Base-by-base conservation (phyloP, 2,329 filamentous ascomycete species). In the Penicillium sp. region DNA sequence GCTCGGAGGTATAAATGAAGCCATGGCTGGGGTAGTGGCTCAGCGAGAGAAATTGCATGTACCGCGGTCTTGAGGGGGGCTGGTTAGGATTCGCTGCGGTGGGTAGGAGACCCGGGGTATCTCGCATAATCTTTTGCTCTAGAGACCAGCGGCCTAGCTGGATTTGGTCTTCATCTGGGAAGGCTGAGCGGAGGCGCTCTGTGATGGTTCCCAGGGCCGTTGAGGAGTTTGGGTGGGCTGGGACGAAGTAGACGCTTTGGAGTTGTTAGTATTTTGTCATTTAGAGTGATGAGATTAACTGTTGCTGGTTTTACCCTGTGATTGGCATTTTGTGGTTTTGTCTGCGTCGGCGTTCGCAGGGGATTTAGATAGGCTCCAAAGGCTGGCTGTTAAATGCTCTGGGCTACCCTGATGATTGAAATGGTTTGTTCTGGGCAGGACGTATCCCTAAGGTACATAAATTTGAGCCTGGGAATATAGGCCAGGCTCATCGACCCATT, bases 51-150 rank as follows among this genome's bases (percentile, higher is more conserved):
- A 77, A 74, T 51, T 78, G 75, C 67, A 77, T 72, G 49, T 71
- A 76, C 21, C 72, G 70, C 4, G 74, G 69, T 18, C 65, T 67
- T 5, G 61, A 40, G 34, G 67, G 61, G 2, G 65, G 67, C 19
- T 70, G 64, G 23, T 67, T 66, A 19, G 62, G 56, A 31, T 62
- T 65, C 5, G 66, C 60, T n/a, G 71, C 69, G 13, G 68, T 62
- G 0, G 74, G 70, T 8, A 77, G 60, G 36, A 73, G 70, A 7
- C 72, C 74, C 6, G 73, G 74, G 0, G 75, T 77, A 51, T 77
- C 75, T 45, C 73, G 68, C 65, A 77, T 71, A 8, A 77, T 63
- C 50, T 74, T 76, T 55, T 77, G 75, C 37, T 76, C 73, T 23
- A 78, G 63, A 4, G 60, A 65, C 75, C 74, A 78, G 54, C 72